Evolutionary conservation across 2,329 filamentous ascomycete species (phyloP), one percentile per base, ranked within the genome.

Genomic region (Fusarium devonianum): DNA sequence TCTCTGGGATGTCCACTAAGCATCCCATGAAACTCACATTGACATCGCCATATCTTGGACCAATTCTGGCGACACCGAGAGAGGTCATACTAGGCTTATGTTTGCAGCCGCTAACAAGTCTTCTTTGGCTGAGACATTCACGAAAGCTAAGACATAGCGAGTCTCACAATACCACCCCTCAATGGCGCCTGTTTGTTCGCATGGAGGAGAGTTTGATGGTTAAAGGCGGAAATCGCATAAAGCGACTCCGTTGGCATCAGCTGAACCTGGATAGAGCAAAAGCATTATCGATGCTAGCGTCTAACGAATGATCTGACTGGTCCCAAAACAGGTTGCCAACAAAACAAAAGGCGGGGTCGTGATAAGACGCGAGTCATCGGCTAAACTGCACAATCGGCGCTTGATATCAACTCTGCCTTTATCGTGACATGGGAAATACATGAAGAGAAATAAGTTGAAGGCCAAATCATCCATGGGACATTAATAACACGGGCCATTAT

Each of bases 281-380:
- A 19, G 19, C 23, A 29, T 14, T 23, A 28, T 23, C 21, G 26
- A 49, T 16, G 13, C 10, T 56, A 25, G 29, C 34, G 35, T 18
- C 9, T 16, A 16, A 14, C 22, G 26, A 19, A 32, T 39, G 35
- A n/a, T n/a, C n/a, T n/a, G 26, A 43, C 16, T 26, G 14, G 30
- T 41, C 30, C 21, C 40, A 21, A 26, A 36, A n/a, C 25, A 36
- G 38, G 53, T 44, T 45, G 38, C 34, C 56, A 33, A 56, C 56
- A 44, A n/a, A 9, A 39, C 14, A 26, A 48, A 22, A 16, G 30
- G 55, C 34, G 55, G 55, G 55, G 55, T 57, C 14, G 19, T 34
- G 56, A 58, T 59, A 58, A 58, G 56, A 41, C 37, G 28, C 35
- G 34, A 48, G 40, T 23, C 18, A 22, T 45, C 17, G 32, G 9